phyloP scores from a whole-genome alignment of 495 filamentous ascomycete species.

The Hyaloscypha finlandica region DNA sequence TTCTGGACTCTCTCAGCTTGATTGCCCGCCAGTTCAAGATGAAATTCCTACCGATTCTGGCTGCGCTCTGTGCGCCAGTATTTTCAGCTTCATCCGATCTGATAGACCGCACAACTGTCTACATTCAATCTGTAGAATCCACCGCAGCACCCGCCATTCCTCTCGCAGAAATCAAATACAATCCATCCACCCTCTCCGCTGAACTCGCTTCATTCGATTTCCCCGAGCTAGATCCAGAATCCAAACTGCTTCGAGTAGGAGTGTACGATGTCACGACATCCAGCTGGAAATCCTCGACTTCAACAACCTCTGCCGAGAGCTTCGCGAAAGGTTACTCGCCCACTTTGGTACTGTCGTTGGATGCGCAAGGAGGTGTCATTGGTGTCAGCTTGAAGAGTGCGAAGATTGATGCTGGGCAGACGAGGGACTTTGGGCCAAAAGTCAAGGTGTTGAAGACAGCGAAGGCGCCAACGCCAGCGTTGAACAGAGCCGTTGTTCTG shows the following conservation, averaged over 20 bases:
- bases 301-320: conserved; percentile 47
- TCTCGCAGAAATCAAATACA: conserved; percentile 52
- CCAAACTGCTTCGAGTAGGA: conserved; percentile 49
- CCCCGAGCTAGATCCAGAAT: conserved; percentile 44
- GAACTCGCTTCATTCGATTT: conserved; percentile 47
- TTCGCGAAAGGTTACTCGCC: conserved; percentile 57
- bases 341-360: conserved; percentile 47
- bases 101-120: conserved; percentile 28
- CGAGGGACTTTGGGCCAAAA: conserved; percentile 57
- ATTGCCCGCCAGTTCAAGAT: conserved; percentile 11
- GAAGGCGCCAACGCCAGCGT: conserved; percentile 52
- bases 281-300: conserved; percentile 50
- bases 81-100: conserved; percentile 20
- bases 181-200: conserved; percentile 35
- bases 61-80: conserved; percentile 20
- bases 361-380: conserved; percentile 40
- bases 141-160: conserved; percentile 36
- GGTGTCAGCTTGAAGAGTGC: conserved; percentile 45
- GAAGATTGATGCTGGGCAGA: conserved; percentile 54
- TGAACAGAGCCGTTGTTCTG: conserved; percentile 68
- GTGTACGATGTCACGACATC: conserved; percentile 43
- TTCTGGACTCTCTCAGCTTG: not conserved
- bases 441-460: conserved; percentile 49
- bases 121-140: conserved; percentile 35
- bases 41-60: conserved; percentile 18